Evolutionary conservation across 768 basidiomycete genomes (phyloP).

Genomic region (Boletales sp.): DNA sequence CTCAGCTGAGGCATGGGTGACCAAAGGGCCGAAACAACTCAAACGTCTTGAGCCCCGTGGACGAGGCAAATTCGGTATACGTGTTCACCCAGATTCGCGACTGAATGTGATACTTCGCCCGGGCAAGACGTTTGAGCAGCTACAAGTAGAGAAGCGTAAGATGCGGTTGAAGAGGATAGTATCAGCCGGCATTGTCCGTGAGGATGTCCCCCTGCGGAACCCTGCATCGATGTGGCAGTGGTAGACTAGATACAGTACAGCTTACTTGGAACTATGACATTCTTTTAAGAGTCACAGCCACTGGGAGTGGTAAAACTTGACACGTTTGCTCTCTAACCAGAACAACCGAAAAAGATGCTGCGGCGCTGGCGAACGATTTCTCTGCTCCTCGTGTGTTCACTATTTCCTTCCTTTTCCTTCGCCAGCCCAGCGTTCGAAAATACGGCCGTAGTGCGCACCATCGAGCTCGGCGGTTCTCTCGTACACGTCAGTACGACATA

Average conservation of each 20-base stretch:
- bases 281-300: slow-evolving; percentile 8
- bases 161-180: slow-evolving; percentile 74
- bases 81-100: slow-evolving; percentile 70
- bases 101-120: slow-evolving; percentile 76
- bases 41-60: slow-evolving; percentile 80
- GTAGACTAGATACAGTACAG: slow-evolving; percentile 38
- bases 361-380: slow-evolving; percentile 43
- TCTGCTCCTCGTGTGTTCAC: slow-evolving; percentile 41
- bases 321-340: slow-evolving; percentile 18
- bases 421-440: slow-evolving; percentile 72
- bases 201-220: slow-evolving; percentile 77
- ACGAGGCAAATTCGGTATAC: slow-evolving; percentile 75
- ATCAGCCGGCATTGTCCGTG: slow-evolving; percentile 74
- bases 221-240: slow-evolving; percentile 73
- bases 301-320: neutral
- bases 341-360: slow-evolving; percentile 38
- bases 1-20: slow-evolving; percentile 91
- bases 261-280: no score
- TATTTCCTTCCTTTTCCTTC: slow-evolving; percentile 38
- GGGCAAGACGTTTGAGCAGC: slow-evolving; percentile 73
- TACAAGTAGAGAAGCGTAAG: slow-evolving; percentile 56
- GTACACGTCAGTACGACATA: slow-evolving; percentile 89
- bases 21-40: slow-evolving; percentile 65
- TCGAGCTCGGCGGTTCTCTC: slow-evolving; percentile 87
- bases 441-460: slow-evolving; percentile 81